Base-by-base conservation (phyloP, 768 basidiomycete species). In the Russula sp. region DNA sequence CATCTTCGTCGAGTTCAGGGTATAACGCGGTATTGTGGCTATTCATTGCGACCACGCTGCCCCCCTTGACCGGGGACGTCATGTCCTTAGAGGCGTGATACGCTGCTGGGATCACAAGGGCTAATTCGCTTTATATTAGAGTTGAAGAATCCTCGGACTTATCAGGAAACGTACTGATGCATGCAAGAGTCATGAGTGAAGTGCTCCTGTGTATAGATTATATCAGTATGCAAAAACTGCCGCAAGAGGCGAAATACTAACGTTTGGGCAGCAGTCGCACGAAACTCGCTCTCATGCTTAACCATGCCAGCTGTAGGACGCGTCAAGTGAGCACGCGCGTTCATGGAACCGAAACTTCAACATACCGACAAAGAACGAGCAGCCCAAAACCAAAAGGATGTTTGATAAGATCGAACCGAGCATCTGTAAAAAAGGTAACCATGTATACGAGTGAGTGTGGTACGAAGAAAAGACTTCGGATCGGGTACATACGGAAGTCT, bases 371-470 rank as follows among this genome's bases (percentile, higher is more conserved):
- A 95, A 77, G 80, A 95, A 95, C 16, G 91, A 92, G 75, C 89
- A 92, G 8, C 94, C 94, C 16, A 98, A 79, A 20, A 98, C 94
- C 42, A 97, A 80, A 10, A 97, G 82, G 44, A 95, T 79, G 75
- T 97, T 97, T 14, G 92, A 94, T 44, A 97, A 76, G 64, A 97
- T 90, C 32, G 92, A 94, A 22, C 94, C 94, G 51, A 97, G 82
- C 83, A 96, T 86, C 90, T 90, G 67, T 5, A 59, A 20, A n/a
- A n/a, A 40, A 24, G 38, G 55, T 62, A 26, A 70, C 49, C 34
- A 26, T 22, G 51, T 62, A 32, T 13, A 18, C 38, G 14, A 34
- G 11, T 14, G 61, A 40, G 18, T 30, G 13, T n/a, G n/a, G n/a
- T 36, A 36, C 36, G 36, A 14, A 54, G 46, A 48, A 48, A n/a